Evolutionary conservation across 2,329 filamentous ascomycete genomes (phyloP), one percentile per base, ranked within the genome.

Genomic region (Aspergillus sp.): DNA sequence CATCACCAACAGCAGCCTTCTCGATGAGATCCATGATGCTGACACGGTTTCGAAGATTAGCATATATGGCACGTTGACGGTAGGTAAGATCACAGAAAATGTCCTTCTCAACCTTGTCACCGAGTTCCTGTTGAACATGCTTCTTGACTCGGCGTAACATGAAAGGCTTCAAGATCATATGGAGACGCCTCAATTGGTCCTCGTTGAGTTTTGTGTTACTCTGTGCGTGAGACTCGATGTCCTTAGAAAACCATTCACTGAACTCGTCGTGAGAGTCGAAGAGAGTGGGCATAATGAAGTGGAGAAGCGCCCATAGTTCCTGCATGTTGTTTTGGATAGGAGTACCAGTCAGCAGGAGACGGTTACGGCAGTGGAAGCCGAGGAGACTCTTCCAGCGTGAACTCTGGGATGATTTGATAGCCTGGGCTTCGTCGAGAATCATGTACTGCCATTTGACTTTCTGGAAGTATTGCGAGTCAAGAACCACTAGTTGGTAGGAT

Each of bases 281-380:
- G 52, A 99, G 82, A 44, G 91, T 96, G n/a, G 95, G 95, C 95
- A 99, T 98, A 79, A 98, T 98, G 79, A 99, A 99, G 82, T 99
- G 95, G 19, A 99, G 83, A 64, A 99, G 78, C 31, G 95, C 95
- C 95, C 95, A 99, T 58, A 99, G 78, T 77, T 99, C 93, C 76
- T 98, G 95, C 95, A 99, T 99, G 82, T 98, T 99, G 80, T 99
- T 99, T 76, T 99, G 95, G 64, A 99, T 98, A 3, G 95, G 95
- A 0, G 95, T 99, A 78, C 95, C 95, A 0, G 95, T 99, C 19
- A 99, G 84, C 45, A 99, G 80, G 47, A 99, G 84, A 65, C 95
- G 87, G 76, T 98, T 99, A 60, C 95, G 90, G 78, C 93, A 98
- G 73, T 96, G 90, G 82, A 98, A 98, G 51, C 89, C 90, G 47